Base-by-base conservation (phyloP, 805 yeast genomes). In the Metschnikowia orientalis region DNA sequence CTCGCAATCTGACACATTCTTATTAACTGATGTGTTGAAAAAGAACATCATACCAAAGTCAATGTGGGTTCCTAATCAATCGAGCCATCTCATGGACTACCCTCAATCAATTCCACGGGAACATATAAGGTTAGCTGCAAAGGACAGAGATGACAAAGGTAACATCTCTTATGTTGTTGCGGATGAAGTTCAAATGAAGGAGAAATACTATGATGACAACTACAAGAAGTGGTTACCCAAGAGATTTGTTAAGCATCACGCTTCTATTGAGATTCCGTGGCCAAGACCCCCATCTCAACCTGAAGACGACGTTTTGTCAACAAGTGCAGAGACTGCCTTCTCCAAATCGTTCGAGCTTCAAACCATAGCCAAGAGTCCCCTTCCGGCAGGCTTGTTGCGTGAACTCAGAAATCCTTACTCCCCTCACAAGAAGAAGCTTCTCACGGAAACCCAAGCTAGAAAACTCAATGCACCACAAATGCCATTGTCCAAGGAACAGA, bases 251-350 rank as follows among this genome's bases (percentile, higher is more conserved):
- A 73, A 73, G 42, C 79, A 83, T 45, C 79, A 81, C 47, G 75
- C 73, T 25, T 72, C 77, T 32, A 63, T 86, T 33, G 74, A 78
- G 15, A 79, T 89, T 31, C 97, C 97, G 34, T 90, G 95, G 95
- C 96, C 96, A 23, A 72, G 75, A 47, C 89, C 92, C 2, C 59
- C 64, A 11, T 39, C 42, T 20, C 77, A 69, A 18, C 45, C 50
- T 0, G 74, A 73, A 42, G 87, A 79, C 44, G 79, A 78, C 31
- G 61, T 53, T 18, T 64, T 75, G 42, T 74, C 79, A 3, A 84
- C 95, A 1, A 54, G 59, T 5, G 70, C 73, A 18, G 74, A 66
- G 7, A 58, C 63, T 2, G 87, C 75, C 2, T 73, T 78, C 41
- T 84, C 77, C 47, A 81, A 87, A 55, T 78, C 96, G 4, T 83